Evolutionary conservation across 2,329 filamentous ascomycete species (phyloP).

Genomic region (Colletotrichum chlorophyti): DNA sequence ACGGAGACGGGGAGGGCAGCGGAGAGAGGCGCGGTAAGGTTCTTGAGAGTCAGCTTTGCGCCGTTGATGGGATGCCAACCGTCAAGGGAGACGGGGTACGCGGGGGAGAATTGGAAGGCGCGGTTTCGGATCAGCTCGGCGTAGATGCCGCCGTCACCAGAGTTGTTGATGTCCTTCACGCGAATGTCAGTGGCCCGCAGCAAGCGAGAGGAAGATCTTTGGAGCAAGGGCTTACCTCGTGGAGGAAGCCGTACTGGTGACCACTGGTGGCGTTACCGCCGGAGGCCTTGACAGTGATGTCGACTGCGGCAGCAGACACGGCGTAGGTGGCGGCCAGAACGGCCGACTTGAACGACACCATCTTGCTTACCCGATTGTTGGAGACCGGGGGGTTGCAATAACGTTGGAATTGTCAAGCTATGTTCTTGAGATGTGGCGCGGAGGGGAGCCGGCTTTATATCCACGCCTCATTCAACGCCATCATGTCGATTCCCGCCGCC

Average conservation of each 20-base stretch:
- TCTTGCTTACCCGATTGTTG: slow-evolving; percentile 20
- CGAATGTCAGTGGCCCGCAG: neutral
- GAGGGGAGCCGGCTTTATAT: slow-evolving; percentile 2
- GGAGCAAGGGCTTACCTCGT: slow-evolving; percentile 43
- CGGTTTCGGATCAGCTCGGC: slow-evolving; percentile 74
- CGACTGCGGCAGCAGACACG: slow-evolving; percentile 44
- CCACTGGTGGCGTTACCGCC: slow-evolving; percentile 51
- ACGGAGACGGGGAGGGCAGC: slow-evolving; percentile 59
- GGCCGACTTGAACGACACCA: slow-evolving; percentile 29
- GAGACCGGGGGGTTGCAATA: slow-evolving; percentile 5
- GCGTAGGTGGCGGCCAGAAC: slow-evolving; percentile 31
- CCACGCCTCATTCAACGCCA: neutral
- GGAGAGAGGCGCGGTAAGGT: slow-evolving; percentile 55
- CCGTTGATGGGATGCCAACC: slow-evolving; percentile 52
- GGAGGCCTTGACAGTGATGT: slow-evolving; percentile 44
- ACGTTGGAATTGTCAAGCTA: slow-evolving; percentile 14
- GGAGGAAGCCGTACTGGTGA: slow-evolving; percentile 53
- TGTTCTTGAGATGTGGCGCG: too few relatives aligned
- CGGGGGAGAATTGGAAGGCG: slow-evolving; percentile 66
- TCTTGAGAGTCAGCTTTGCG: slow-evolving; percentile 53
- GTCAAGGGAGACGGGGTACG: slow-evolving; percentile 50
- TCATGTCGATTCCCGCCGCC: neutral
- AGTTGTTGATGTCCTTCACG: slow-evolving; percentile 67
- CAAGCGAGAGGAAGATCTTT: neutral
- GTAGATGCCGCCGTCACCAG: slow-evolving; percentile 76